Base-by-base conservation (phyloP, 1,284 basidiomycete genomes). In the Pseudozyma tsukubaensis region DNA sequence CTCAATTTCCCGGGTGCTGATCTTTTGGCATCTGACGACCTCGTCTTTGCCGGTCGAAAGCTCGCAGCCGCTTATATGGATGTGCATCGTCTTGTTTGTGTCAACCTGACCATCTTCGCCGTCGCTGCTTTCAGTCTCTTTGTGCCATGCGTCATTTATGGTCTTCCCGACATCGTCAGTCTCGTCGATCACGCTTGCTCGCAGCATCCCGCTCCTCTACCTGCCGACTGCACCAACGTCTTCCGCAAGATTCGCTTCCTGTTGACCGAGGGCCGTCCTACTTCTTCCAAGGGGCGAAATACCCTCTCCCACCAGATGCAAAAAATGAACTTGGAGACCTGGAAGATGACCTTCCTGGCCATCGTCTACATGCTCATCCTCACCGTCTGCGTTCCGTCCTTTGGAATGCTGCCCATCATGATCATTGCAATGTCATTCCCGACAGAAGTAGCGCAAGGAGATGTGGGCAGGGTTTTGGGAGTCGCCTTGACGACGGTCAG, bases 281-380 rank as follows among this genome's bases (percentile, higher is more conserved):
- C 12, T 1, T 16, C 45, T 1, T n/a, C 39, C 12, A 6, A 50
- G 5, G 42, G 18, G 13, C 2, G 3, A 29, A 29, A 29, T 6
- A 29, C 24, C 6, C 24, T 3, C 24, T 29, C 6, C 3, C 24
- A 29, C 24, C 24, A 29, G 24, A 29, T 19, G 16, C 7, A n/a
- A 4, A 18, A 40, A 4, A 40, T 63, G 50, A 55, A 50, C 29
- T 4, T 48, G 6, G 53, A 13, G 24, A 52, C 55, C 13, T 63
- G 66, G 59, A 69, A 69, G 34, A 69, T 69, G 66, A 56, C 56
- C n/a, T 19, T 62, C 13, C 37, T 72, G 1, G 44, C 59, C 34
- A 18, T 61, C 50, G 9, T 50, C 18, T 64, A 66, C n/a, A 19
- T 55, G 1, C 11, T n/a, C 0, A 42, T 55, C 16, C 50, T 72